phyloP scores from a whole-genome alignment of 768 basidiomycete species.

The Suillus brevipes region DNA sequence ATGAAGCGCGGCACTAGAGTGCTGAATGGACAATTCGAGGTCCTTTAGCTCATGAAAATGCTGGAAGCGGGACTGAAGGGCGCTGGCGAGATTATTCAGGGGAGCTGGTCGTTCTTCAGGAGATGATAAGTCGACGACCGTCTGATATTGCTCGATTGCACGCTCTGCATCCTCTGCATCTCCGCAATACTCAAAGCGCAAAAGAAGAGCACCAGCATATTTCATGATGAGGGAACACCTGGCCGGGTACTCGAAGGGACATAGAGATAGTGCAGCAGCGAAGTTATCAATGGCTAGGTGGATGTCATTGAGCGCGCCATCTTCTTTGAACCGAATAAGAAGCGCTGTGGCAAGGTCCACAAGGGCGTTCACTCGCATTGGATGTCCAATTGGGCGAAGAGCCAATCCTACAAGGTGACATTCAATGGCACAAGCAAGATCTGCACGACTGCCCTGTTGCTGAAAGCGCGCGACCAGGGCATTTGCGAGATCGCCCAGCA shows the following conservation, averaged over 20 bases:
- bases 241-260: constrained; percentile 20
- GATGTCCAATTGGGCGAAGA: constrained; percentile 27
- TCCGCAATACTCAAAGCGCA: constrained; percentile 26
- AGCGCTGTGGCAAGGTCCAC: constrained; percentile 32
- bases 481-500: constrained; percentile 30
- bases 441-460: constrained; percentile 24
- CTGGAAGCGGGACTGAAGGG: not conserved
- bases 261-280: constrained; percentile 11
- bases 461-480: constrained; percentile 29
- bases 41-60: constrained; percentile 15
- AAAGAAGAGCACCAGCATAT: constrained; percentile 30
- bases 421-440: constrained; percentile 30
- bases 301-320: constrained; percentile 25
- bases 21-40: constrained; percentile 24
- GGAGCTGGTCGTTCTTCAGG: not conserved
- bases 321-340: constrained; percentile 27
- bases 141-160: constrained; percentile 16
- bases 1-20: constrained; percentile 20
- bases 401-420: constrained; percentile 27
- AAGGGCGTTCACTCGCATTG: constrained; percentile 24
- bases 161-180: constrained; percentile 21
- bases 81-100: not conserved
- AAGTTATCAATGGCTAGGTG: constrained; percentile 31
- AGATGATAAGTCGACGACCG: not conserved
- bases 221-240: constrained; percentile 25